Conservation (phyloP, 257 asterid genomes). For the Agastache rugosa region DNA sequence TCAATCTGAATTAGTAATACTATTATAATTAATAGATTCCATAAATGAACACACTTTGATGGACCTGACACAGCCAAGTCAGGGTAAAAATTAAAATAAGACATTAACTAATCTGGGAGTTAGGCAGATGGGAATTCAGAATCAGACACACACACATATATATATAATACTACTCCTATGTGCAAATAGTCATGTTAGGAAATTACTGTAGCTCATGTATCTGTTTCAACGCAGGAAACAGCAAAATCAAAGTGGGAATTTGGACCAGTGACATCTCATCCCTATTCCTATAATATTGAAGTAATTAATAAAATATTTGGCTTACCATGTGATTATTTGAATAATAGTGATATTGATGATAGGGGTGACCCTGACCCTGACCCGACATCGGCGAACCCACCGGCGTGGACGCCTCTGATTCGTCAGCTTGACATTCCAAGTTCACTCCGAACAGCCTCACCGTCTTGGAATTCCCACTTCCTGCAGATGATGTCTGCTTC, state of each 20-base stretch:
- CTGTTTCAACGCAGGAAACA: slow-evolving; percentile 76
- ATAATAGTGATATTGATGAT: slow-evolving; percentile 39
- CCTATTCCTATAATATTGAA: slow-evolving; percentile 28
- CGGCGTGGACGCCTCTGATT: slow-evolving; percentile 48
- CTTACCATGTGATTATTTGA: slow-evolving; percentile 69
- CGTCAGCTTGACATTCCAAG: slow-evolving; percentile 69
- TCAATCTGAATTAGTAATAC: neutral
- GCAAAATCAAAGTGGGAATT: slow-evolving; percentile 72
- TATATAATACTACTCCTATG: neutral
- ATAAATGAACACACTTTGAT: slow-evolving; percentile 30
- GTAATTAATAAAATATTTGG: slow-evolving; percentile 26
- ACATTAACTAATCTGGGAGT: slow-evolving; percentile 38
- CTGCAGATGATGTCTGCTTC: slow-evolving; percentile 45
- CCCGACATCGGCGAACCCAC: slow-evolving; percentile 58
- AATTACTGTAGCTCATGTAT: slow-evolving; percentile 37
- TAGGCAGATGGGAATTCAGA: slow-evolving; percentile 36
- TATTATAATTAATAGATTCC: slow-evolving; percentile 35
- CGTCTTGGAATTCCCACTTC: slow-evolving; percentile 63
- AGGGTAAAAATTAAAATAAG: slow-evolving; percentile 13
- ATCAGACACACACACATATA: neutral
- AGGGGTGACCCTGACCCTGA: slow-evolving; percentile 48
- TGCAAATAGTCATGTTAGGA: slow-evolving; percentile 25
- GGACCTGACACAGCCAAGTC: neutral
- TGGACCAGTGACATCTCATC: slow-evolving; percentile 57
- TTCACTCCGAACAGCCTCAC: slow-evolving; percentile 91